These are phyloP conservation scores for Neoboletus magnificus DNA, from an alignment of 768 basidiomycete genomes.

Conservation along the genomic window DNA sequence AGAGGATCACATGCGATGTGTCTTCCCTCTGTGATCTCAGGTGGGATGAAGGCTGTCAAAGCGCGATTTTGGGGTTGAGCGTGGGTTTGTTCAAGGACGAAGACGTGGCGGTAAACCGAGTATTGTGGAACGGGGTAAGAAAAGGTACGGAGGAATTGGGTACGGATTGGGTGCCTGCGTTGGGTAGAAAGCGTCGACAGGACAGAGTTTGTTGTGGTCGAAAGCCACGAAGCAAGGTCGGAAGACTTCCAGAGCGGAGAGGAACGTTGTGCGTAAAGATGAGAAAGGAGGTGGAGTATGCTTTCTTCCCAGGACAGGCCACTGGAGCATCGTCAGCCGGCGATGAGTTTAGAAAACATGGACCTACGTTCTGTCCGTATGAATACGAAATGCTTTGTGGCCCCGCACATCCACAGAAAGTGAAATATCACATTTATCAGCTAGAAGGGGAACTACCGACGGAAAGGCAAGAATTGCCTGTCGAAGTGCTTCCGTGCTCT, in stretches of 20 bases:
- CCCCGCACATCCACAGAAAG: conserved; percentile 56
- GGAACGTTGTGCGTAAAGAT: conserved; percentile 83
- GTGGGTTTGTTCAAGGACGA: conserved; percentile 66
- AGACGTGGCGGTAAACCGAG: conserved; percentile 70
- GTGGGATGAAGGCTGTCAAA: conserved; percentile 71
- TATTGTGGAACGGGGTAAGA: conserved; percentile 39
- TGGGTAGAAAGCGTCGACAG: conserved; percentile 32
- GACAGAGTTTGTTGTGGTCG: conserved; percentile 45
- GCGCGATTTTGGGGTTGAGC: conserved; percentile 35
- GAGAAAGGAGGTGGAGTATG: conserved; percentile 75
- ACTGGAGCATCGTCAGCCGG: conserved; percentile 20
- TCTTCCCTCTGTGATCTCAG: conserved; percentile 46
- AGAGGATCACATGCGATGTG: conserved; percentile 82
- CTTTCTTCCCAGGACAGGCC: conserved; percentile 39
- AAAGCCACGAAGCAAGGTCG: conserved; percentile 62
- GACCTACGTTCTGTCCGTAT: conserved; percentile 62
- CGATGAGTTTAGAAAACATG: neutral
- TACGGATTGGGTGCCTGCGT: conserved; percentile 30
- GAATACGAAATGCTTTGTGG: conserved; percentile 64
- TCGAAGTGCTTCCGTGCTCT: conserved; percentile 64
- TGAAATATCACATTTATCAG: conserved; percentile 77
- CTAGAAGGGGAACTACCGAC: conserved; percentile 73
- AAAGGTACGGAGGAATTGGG: conserved; percentile 38
- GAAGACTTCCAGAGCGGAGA: conserved; percentile 80
- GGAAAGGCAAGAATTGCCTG: conserved; percentile 80